Conservation (phyloP, 2,329 filamentous ascomycete genomes). For the Aspergillus sp. region DNA sequence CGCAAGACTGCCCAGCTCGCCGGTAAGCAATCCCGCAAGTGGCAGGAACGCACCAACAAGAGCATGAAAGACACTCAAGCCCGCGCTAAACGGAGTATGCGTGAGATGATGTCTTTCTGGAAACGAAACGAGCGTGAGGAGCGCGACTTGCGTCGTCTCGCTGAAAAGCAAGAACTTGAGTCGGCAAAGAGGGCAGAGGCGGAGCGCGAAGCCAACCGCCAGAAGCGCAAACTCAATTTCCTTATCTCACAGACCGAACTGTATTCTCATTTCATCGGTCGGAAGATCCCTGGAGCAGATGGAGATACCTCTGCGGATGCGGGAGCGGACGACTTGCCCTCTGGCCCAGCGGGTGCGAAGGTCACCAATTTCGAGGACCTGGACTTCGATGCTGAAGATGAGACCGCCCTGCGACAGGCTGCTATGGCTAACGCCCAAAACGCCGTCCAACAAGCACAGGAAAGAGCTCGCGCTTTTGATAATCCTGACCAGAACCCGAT, state of each 20-base stretch:
- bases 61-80: slow-evolving; percentile 97
- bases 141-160: slow-evolving; percentile 87
- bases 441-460: slow-evolving; percentile 90
- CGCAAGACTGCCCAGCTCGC: slow-evolving; percentile 97
- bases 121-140: slow-evolving; percentile 98
- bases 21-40: slow-evolving; percentile 94
- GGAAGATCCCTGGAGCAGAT: slow-evolving; percentile 97
- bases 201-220: slow-evolving; percentile 92
- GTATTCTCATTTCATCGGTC: slow-evolving; percentile 98
- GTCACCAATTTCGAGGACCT: slow-evolving; percentile 93
- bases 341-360: slow-evolving; percentile 57
- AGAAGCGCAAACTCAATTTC: slow-evolving; percentile 99
- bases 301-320: slow-evolving; percentile 88
- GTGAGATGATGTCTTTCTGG: slow-evolving; percentile 99
- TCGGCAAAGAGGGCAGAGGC: slow-evolving; percentile 96
- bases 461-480: slow-evolving; percentile 91
- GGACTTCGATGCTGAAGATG: slow-evolving; percentile 94
- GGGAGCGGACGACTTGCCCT: slow-evolving; percentile 59
- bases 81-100: slow-evolving; percentile 95
- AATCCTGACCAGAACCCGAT: slow-evolving; percentile 69
- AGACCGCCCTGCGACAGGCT: slow-evolving; percentile 74
- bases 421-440: slow-evolving; percentile 95
- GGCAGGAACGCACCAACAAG: slow-evolving; percentile 98
- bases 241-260: slow-evolving; percentile 97
- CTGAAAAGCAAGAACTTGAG: slow-evolving; percentile 93